Evolutionary conservation across 257 asterid species (phyloP).

Genomic region (Echium plantagineum): DNA sequence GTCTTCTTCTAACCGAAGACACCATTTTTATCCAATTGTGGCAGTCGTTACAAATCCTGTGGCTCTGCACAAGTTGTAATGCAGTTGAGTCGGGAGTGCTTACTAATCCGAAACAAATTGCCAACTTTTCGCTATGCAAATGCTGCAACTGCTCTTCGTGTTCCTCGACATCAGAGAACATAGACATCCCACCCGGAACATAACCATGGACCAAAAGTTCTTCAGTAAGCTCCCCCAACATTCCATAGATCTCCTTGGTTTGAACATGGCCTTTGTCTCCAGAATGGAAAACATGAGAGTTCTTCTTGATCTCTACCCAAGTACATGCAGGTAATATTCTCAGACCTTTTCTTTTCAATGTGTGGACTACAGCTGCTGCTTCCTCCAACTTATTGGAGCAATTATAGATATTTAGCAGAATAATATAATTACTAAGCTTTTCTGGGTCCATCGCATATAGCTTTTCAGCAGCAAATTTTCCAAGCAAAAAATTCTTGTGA

Average conservation of each 20-base stretch:
- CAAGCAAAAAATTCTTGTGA: slow-evolving; percentile 67
- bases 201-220: slow-evolving; percentile 39
- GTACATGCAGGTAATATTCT: slow-evolving; percentile 65
- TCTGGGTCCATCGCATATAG: slow-evolving; percentile 77
- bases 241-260: slow-evolving; percentile 40
- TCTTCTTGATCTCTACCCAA: slow-evolving; percentile 70
- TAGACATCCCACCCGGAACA: slow-evolving; percentile 25
- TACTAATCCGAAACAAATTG: slow-evolving; percentile 73
- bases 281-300: slow-evolving; percentile 45
- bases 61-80: slow-evolving; percentile 72
- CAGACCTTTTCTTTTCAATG: slow-evolving; percentile 56
- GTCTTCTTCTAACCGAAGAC: slow-evolving; percentile 37
- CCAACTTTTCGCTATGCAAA: slow-evolving; percentile 78
- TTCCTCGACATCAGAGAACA: slow-evolving; percentile 86
- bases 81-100: slow-evolving; percentile 51
- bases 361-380: slow-evolving; percentile 60
- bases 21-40: slow-evolving; percentile 56
- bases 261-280: slow-evolving; percentile 53
- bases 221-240: slow-evolving; percentile 33
- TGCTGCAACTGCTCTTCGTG: slow-evolving; percentile 29
- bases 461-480: slow-evolving; percentile 79
- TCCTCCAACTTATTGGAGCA: slow-evolving; percentile 49
- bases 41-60: slow-evolving; percentile 72
- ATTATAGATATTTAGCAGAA: slow-evolving; percentile 63
- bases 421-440: slow-evolving; percentile 63